Evolutionary conservation across 805 yeast genomes (phyloP).

Genomic region (Maudiozyma pseudohumilis): DNA sequence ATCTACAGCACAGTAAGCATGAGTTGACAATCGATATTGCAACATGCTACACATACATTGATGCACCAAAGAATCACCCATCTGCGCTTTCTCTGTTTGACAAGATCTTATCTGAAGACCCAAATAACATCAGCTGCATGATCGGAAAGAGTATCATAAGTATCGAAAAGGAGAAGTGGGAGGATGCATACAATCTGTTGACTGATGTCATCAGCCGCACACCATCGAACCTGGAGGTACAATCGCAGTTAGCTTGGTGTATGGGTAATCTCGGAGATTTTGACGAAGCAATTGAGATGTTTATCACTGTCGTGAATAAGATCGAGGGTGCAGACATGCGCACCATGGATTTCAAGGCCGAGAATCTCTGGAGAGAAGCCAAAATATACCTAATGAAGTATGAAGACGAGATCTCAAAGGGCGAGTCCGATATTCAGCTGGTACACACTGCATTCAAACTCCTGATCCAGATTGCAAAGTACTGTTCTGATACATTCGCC

Average conservation of each 20-base stretch:
- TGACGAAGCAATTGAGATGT: slow-evolving; percentile 31
- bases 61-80: slow-evolving; percentile 80
- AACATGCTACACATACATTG: slow-evolving; percentile 67
- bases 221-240: slow-evolving; percentile 50
- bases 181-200: slow-evolving; percentile 46
- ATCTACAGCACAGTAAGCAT: slow-evolving; percentile 42
- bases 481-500: slow-evolving; percentile 53
- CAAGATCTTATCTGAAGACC: slow-evolving; percentile 39
- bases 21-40: slow-evolving; percentile 62
- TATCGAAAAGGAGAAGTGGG: slow-evolving; percentile 51
- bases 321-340: slow-evolving; percentile 43
- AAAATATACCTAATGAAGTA: slow-evolving; percentile 39
- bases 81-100: slow-evolving; percentile 68
- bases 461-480: slow-evolving; percentile 53
- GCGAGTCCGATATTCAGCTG: slow-evolving; percentile 13
- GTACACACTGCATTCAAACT: slow-evolving; percentile 45
- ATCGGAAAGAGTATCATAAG: slow-evolving; percentile 77
- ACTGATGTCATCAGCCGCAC: slow-evolving; percentile 37
- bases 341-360: slow-evolving; percentile 48
- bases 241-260: slow-evolving; percentile 74
- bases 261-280: slow-evolving; percentile 46
- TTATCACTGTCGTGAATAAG: slow-evolving; percentile 21
- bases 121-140: slow-evolving; percentile 47
- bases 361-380: slow-evolving; percentile 64
- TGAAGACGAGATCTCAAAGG: slow-evolving; percentile 17